phyloP scores from a whole-genome alignment of 2,329 filamentous ascomycete genomes.

The Phyllosticta citribraziliensis region DNA sequence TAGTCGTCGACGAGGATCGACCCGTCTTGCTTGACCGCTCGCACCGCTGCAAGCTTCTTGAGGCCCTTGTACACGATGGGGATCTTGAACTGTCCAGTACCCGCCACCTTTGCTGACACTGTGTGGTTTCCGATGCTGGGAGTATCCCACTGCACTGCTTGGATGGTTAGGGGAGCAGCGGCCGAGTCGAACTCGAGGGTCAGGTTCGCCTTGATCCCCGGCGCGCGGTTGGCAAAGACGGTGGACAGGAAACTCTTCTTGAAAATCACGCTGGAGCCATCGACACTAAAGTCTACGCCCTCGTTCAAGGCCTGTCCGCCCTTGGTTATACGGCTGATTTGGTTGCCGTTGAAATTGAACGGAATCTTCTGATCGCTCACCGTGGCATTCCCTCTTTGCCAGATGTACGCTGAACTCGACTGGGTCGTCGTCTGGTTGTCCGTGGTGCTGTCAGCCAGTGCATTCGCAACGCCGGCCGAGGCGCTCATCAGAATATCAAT shows the following conservation, averaged over 20 bases:
- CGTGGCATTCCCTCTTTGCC: slow-evolving; percentile 39
- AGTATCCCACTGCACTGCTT: slow-evolving; percentile 44
- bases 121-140: slow-evolving; percentile 28
- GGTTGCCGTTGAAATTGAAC: slow-evolving; percentile 48
- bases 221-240: slow-evolving; percentile 30
- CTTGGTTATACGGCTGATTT: slow-evolving; percentile 32
- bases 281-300: slow-evolving; percentile 40
- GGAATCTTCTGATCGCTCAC: slow-evolving; percentile 36
- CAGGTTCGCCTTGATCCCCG: slow-evolving; percentile 42
- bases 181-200: slow-evolving; percentile 42
- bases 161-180: slow-evolving; percentile 38
- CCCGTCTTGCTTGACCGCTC: slow-evolving; percentile 40
- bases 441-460: slow-evolving; percentile 43
- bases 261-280: slow-evolving; percentile 38
- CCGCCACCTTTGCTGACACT: slow-evolving; percentile 23
- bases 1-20: slow-evolving; percentile 46
- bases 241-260: slow-evolving; percentile 36
- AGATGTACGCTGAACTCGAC: slow-evolving; percentile 44
- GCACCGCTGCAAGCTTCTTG: slow-evolving; percentile 41
- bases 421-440: slow-evolving; percentile 39
- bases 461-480: slow-evolving; percentile 36
- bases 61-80: slow-evolving; percentile 45
- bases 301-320: slow-evolving; percentile 27
- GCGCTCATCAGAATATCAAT: slow-evolving; percentile 41
- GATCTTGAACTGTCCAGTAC: slow-evolving; percentile 36